A percentile compares a stretch with the other conserved stretches of the same genome.
Conservation (phyloP, 73 alveolate genomes). For the Stentor coeruleus region DNA sequence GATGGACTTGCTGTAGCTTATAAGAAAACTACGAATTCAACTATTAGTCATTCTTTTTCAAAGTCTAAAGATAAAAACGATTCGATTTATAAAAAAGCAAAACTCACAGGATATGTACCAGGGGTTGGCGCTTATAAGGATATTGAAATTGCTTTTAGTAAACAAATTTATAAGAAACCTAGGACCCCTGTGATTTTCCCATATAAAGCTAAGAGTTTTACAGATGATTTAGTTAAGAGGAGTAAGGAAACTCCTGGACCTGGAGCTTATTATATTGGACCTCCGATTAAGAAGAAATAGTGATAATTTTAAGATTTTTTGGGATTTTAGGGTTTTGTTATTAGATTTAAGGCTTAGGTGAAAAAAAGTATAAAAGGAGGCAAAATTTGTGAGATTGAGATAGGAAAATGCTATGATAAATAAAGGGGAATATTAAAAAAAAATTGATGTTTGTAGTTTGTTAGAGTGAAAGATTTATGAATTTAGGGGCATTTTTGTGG, state of each 20-base stretch:
- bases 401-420: no score
- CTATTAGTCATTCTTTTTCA: background rate
- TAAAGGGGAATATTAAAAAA: no score
- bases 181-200: slow-evolving; percentile 18
- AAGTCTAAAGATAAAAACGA: background rate
- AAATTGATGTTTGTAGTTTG: no score
- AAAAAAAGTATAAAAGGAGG: no score
- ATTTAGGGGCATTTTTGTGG: no score
- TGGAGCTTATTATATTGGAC: slow-evolving; percentile 22
- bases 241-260: slow-evolving; percentile 9
- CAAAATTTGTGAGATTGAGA: no score
- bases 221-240: background rate
- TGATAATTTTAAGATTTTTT: no score
- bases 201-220: slow-evolving; percentile 3
- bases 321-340: no score
- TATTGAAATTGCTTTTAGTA: background rate
- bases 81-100: background rate
- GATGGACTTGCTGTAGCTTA: background rate
- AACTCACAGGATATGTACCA: background rate
- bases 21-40: background rate
- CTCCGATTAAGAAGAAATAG: background rate
- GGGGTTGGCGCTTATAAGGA: slow-evolving; percentile 21
- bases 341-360: no score
- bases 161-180: background rate
- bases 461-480: no score